Base-by-base conservation (phyloP, 495 filamentous ascomycete genomes). In the Penicillium nucicola region DNA sequence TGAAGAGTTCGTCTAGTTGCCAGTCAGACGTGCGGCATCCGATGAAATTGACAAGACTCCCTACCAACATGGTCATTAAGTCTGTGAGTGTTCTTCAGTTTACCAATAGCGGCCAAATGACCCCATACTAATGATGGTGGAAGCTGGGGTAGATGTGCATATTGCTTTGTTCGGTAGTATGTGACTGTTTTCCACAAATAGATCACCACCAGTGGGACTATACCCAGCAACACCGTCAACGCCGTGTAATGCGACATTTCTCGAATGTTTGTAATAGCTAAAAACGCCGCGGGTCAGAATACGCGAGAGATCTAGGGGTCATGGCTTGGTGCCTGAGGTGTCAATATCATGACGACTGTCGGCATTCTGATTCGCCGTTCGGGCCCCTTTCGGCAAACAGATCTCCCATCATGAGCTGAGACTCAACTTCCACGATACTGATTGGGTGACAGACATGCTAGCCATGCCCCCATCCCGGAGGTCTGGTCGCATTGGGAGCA, bases 401-500 rank as follows among this genome's bases (percentile, higher is more conserved):
- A 28, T 7, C 23, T 28, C 23, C 23, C 23, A 28, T 8, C 23
- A 7, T 7, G 25, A 28, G 25, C 25, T 28, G 25, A 28, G 2
- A 4, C 25, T 28, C 25, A 4, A 28, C 25, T 8, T 9, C 10
- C 7, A n/a, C n/a, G n/a, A 28, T 9, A 28, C 7, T 28, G 7
- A 28, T 8, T 8, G 5, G 25, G 25, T 9, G 5, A 28, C 25
- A 8, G 25, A 28, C 1, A 0, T 4, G 4, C 5, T 31, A 20
- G 41, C 22, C 23, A 50, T 39, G 35, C 22, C 50, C 20, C 17
- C 47, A 25, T 6, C 34, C 15, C 52, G 49, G n/a, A 45, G 25
- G 19, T 49, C 58, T 13, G 55, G 52, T 15, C 52, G 52, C 8
- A 20, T 58, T 35, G 55, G 59, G 32, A 44, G 41, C 23, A 52